Conservation (phyloP, 1,284 basidiomycete species). For the Ceratobasidium papillatum region DNA sequence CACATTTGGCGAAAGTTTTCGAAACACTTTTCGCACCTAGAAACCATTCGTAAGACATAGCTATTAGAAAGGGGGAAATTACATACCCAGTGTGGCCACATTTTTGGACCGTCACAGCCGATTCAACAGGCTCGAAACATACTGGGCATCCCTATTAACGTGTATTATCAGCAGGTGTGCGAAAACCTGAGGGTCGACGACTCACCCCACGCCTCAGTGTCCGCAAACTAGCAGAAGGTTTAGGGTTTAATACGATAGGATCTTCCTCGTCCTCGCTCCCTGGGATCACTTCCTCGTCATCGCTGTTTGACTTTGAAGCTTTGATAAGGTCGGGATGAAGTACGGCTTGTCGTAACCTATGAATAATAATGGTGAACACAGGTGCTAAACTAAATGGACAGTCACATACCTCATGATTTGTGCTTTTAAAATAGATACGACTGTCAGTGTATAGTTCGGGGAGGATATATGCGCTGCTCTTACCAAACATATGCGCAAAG, state of each 20-base stretch:
- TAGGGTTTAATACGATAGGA: conserved; percentile 13
- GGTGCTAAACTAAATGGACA: neutral
- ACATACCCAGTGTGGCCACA: conserved; percentile 82
- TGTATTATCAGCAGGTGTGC: conserved; percentile 43
- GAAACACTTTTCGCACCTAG: conserved; percentile 86
- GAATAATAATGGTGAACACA: neutral
- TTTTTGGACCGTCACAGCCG: conserved; percentile 71
- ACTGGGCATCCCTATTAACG: conserved; percentile 75
- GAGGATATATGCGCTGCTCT: neutral
- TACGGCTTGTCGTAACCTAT: conserved; percentile 83
- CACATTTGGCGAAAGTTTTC: conserved; percentile 70
- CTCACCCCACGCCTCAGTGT: neutral
- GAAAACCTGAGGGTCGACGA: conserved; percentile 47
- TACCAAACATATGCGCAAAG: conserved; percentile 81
- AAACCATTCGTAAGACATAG: neutral
- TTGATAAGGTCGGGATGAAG: conserved; percentile 82
- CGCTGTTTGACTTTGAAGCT: conserved; percentile 48
- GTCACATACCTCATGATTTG: conserved; percentile 83
- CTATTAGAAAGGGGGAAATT: conserved; percentile 43
- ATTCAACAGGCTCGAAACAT: conserved; percentile 79
- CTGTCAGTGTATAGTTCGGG: neutral
- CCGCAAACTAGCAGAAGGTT: neutral
- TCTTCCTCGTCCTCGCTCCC: conserved; percentile 55
- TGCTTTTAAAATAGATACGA: conserved; percentile 54
- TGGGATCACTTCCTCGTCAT: conserved; percentile 47